A percentile compares a stretch with the other conserved stretches of the same genome.
These are phyloP conservation scores for Linanthus parryae DNA, from an alignment of 148 eudicot genomes.

Conservation along the genomic window DNA sequence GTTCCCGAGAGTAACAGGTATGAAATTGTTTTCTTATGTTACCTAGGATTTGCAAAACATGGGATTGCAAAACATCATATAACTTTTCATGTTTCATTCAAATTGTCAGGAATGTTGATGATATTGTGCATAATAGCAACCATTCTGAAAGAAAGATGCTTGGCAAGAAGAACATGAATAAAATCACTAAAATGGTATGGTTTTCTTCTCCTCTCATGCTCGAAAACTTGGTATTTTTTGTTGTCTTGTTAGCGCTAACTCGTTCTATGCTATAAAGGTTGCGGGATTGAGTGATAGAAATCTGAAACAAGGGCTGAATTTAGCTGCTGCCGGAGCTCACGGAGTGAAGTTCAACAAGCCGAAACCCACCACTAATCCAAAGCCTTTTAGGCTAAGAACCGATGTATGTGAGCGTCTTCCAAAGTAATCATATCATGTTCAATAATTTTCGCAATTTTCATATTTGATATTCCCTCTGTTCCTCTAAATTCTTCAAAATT, in stretches of 20 bases:
- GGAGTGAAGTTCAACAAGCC: slow-evolving; percentile 57
- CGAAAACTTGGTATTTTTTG: neutral
- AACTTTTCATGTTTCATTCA: neutral
- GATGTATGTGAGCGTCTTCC: slow-evolving; percentile 40
- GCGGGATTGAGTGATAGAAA: slow-evolving; percentile 23
- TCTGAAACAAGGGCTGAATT: slow-evolving; percentile 32
- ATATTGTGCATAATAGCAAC: slow-evolving; percentile 13
- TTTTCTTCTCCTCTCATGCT: too few relatives aligned
- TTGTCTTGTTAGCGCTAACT: neutral
- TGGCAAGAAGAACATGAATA: slow-evolving; percentile 19
- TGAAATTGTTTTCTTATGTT: neutral
- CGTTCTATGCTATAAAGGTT: neutral
- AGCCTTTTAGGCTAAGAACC: slow-evolving; percentile 91
- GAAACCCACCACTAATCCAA: slow-evolving; percentile 80
- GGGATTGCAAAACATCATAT: neutral
- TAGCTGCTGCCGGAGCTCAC: slow-evolving; percentile 23
- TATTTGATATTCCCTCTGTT: too few relatives aligned
- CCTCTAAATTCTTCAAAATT: too few relatives aligned
- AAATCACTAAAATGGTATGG: slow-evolving; percentile 35
- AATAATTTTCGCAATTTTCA: neutral
- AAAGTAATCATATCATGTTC: neutral
- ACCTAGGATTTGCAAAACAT: neutral
- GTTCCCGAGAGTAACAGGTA: slow-evolving; percentile 51
- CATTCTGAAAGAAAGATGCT: slow-evolving; percentile 22
- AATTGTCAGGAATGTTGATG: slow-evolving; percentile 33